Evolutionary conservation across 164 flowering plant genomes (phyloP).

Genomic region (Amborella trichopoda): DNA sequence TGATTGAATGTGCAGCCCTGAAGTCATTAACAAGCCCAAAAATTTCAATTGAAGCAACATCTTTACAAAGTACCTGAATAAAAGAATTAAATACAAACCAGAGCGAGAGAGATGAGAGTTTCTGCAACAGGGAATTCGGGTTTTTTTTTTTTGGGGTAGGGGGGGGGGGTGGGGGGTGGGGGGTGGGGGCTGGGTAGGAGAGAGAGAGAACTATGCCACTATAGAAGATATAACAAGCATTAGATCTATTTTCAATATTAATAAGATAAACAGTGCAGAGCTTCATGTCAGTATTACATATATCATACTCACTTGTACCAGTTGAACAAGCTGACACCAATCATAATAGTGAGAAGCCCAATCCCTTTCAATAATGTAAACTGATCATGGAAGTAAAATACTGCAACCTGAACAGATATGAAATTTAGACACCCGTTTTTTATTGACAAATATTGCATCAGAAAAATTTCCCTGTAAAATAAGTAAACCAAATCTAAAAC

Average conservation of each 20-base stretch:
- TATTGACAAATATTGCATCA: not conserved
- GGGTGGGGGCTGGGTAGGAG: not conserved
- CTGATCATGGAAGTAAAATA: constrained; percentile 88
- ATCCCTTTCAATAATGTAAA: constrained; percentile 88
- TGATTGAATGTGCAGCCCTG: too few species aligned
- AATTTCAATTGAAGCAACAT: too few species aligned
- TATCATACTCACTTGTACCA: constrained; percentile 90
- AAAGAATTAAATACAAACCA: too few species aligned
- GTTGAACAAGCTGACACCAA: constrained; percentile 93
- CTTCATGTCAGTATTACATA: not conserved
- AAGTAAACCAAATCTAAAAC: not conserved
- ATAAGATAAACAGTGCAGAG: not conserved
- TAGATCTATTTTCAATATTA: not conserved
- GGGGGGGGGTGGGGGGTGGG: too few species aligned
- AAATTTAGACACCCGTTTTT: constrained; percentile 1
- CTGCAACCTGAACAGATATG: constrained; percentile 65
- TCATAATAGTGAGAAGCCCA: constrained; percentile 73
- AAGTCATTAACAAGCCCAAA: too few species aligned
- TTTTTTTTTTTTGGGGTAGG: not conserved
- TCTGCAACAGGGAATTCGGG: not conserved
- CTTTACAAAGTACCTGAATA: too few species aligned
- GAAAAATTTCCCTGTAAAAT: not conserved
- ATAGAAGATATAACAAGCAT: not conserved
- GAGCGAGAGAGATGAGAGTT: too few species aligned
- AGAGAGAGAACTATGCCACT: not conserved